These are phyloP conservation scores for Cordyceps militaris DNA, from an alignment of 2,329 filamentous ascomycete species.

Conservation along the genomic window DNA sequence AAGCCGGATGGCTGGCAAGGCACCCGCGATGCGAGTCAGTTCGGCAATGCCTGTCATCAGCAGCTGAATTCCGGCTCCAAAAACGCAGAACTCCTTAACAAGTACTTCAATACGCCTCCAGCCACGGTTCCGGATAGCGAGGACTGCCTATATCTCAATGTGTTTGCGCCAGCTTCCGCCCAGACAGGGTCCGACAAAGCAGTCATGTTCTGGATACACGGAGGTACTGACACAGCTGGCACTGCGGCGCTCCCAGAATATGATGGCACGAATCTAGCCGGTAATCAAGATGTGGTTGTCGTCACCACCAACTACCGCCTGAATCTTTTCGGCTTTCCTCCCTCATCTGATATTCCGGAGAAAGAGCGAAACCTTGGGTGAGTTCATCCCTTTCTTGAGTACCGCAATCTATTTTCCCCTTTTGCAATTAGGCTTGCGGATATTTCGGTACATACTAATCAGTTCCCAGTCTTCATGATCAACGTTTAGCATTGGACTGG, in stretches of 20 bases:
- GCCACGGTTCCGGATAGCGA: conserved; percentile 23
- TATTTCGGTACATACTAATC: not conserved
- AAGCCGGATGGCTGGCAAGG: conserved; percentile 17
- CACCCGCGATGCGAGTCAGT: conserved; percentile 20
- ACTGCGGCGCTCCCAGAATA: conserved; percentile 30
- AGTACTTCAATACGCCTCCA: conserved; percentile 19
- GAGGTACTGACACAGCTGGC: conserved; percentile 33
- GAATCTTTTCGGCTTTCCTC: conserved; percentile 36
- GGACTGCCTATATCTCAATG: conserved; percentile 29
- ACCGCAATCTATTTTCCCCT: not conserved
- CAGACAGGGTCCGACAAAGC: conserved; percentile 23
- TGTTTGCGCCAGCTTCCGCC: conserved; percentile 22
- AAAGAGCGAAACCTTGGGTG: conserved; percentile 20
- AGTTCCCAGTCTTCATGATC: conserved; percentile 32
- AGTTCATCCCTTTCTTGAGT: not conserved
- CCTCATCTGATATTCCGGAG: conserved; percentile 19
- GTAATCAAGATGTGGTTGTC: conserved; percentile 36
- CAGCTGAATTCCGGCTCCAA: not conserved
- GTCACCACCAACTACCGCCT: conserved; percentile 41
- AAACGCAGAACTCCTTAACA: not conserved
- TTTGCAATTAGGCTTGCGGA: not conserved
- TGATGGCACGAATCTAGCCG: conserved; percentile 33
- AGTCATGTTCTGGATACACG: conserved; percentile 38
- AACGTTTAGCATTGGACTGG: conserved; percentile 52
- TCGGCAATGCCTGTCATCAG: conserved; percentile 20